A percentile compares a stretch with the other conserved stretches of the same genome.
phyloP scores from a whole-genome alignment of 441 rosid genomes.

The Bocquillonia castaneifolia region DNA sequence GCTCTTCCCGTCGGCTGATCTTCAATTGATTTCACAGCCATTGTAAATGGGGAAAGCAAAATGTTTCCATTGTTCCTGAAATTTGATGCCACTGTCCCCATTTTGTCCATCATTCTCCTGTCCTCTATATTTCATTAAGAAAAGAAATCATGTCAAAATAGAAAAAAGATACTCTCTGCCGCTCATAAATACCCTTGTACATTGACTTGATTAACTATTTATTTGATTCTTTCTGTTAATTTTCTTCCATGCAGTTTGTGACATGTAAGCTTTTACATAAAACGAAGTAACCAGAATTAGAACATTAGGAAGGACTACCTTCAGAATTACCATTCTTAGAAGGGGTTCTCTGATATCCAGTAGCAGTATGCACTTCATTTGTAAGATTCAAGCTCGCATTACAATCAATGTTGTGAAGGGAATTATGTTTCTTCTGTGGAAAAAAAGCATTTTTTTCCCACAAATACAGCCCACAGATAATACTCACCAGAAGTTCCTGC shows the following conservation, averaged over 20 bases:
- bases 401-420: neutral
- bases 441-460: conserved; percentile 7
- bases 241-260: neutral
- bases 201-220: neutral
- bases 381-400: neutral
- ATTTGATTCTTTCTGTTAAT: neutral
- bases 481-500: neutral
- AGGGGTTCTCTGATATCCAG: neutral
- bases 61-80: neutral
- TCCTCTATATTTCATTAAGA: neutral
- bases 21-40: neutral
- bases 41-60: neutral
- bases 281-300: neutral
- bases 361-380: neutral
- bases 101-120: neutral
- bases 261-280: neutral
- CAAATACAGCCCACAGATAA: conserved; percentile 14
- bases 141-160: neutral
- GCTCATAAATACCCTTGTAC: neutral
- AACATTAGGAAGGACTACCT: neutral
- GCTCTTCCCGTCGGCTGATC: conserved; percentile 4
- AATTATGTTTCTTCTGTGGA: neutral
- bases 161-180: neutral
- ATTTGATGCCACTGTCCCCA: no score
- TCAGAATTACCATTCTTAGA: no score